Conservation (phyloP, 495 filamentous ascomycete species). For the Hypoxylon trugodes region DNA sequence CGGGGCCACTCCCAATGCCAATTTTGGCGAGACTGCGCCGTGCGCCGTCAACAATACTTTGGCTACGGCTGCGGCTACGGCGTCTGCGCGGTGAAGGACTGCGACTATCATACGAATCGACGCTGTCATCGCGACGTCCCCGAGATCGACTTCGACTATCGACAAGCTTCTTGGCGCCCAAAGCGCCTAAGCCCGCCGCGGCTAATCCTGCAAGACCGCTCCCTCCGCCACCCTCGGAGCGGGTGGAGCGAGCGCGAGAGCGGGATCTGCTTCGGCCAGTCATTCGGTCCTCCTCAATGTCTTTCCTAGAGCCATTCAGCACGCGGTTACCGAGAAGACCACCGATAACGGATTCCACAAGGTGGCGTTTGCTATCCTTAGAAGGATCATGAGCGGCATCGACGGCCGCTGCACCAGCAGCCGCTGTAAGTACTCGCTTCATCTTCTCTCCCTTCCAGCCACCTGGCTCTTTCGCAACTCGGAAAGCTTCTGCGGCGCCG, state of each 20-base stretch:
- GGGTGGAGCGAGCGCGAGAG: constrained; percentile 62
- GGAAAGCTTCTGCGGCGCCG: constrained; percentile 88
- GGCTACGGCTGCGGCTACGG: constrained; percentile 55
- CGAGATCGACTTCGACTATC: constrained; percentile 69
- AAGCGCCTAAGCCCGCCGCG: constrained; percentile 76
- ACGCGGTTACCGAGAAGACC: constrained; percentile 84
- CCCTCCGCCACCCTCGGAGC: constrained; percentile 54
- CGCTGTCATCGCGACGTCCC: constrained; percentile 52
- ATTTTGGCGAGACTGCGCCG: constrained; percentile 56
- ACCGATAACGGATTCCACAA: constrained; percentile 80
- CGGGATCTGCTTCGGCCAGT: constrained; percentile 60
- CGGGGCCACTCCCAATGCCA: constrained; percentile 56
- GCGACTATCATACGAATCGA: constrained; percentile 62
- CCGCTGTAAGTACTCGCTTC: constrained; percentile 86
- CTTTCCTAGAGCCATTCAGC: constrained; percentile 76
- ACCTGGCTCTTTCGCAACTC: constrained; percentile 83
- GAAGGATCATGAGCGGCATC: constrained; percentile 79
- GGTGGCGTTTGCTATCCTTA: constrained; percentile 72
- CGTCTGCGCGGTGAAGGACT: constrained; percentile 46
- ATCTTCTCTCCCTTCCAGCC: constrained; percentile 86
- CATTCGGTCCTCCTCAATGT: constrained; percentile 62
- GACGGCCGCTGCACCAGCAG: constrained; percentile 82
- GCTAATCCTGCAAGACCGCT: constrained; percentile 71
- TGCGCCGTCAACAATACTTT: constrained; percentile 56
- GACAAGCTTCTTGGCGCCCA: constrained; percentile 81